Percentiles rank a stretch among this genome's conserved stretches.
Conservation (phyloP, 352 stramenopile species). For the Phytopythium aichiense region DNA sequence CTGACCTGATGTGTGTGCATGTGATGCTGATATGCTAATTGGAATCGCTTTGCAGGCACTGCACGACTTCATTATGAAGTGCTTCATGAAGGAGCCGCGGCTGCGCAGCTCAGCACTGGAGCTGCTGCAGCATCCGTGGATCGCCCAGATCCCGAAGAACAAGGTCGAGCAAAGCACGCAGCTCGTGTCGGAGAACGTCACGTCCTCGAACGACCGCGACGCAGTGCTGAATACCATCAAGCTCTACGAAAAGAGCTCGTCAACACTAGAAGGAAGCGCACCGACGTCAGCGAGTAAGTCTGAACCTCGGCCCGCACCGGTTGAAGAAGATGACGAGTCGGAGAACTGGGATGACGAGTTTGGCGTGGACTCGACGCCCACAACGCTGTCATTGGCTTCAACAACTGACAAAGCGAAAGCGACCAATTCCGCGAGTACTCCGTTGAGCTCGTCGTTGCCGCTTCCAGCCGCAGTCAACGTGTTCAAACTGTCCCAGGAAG, state of each 20-base stretch:
- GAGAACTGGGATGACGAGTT: conserved; percentile 88
- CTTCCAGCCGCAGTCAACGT: conserved; percentile 3
- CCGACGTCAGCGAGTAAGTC: conserved; percentile 15
- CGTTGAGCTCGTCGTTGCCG: not conserved
- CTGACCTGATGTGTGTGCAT: not conserved
- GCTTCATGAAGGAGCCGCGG: conserved; percentile 90
- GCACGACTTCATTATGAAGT: conserved; percentile 92
- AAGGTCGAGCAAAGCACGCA: conserved; percentile 88
- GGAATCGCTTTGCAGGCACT: conserved; percentile 37
- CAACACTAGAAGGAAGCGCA: conserved; percentile 16
- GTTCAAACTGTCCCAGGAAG: conserved; percentile 77
- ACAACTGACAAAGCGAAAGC: not conserved
- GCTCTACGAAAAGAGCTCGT: conserved; percentile 66
- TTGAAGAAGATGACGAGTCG: conserved; percentile 40
- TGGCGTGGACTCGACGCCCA: conserved; percentile 41
- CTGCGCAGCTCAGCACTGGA: conserved; percentile 79
- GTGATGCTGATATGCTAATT: not conserved
- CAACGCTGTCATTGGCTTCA: conserved; percentile 18
- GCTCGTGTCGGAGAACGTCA: conserved; percentile 70
- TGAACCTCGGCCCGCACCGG: conserved; percentile 4
- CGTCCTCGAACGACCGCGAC: conserved; percentile 69
- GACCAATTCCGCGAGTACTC: not conserved
- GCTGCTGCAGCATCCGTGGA: conserved; percentile 88
- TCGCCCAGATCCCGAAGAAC: conserved; percentile 83
- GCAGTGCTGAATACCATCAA: conserved; percentile 86